Base-by-base conservation (phyloP, 2,329 filamentous ascomycete genomes). In the Rhytidhysteron rufulum region DNA sequence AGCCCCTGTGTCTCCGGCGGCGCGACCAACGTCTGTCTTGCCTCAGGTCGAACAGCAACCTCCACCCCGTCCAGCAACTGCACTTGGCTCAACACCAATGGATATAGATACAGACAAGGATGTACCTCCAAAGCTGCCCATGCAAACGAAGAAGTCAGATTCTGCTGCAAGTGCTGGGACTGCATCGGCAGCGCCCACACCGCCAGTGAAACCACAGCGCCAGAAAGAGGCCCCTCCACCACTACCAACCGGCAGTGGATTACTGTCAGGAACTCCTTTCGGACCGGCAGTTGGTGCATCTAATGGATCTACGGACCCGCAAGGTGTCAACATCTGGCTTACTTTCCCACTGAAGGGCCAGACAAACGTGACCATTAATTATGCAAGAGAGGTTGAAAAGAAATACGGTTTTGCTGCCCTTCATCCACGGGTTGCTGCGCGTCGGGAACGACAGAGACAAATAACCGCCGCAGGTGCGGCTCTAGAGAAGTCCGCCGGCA, bases 331-430 rank as follows among this genome's bases (percentile, higher is more conserved):
- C 82, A 95, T 98, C 47, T 79, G 94, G 39, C 77, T 98, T 15
- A 83, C 86, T 40, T 83, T 98, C 42, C 82, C 86, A 0, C 76
- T 98, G 29, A 79, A 84, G 42, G 87, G 88, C 30, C 82, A 87
- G 53, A 85, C 80, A 25, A 95, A 95, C 63, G 88, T 91, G 51
- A 91, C 94, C 45, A 82, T 98, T 68, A 97, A 97, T 64, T 96
- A 97, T 50, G 90, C 91, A 57, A 87, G 88, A 32, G 76, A 97
- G 66, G 93, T 94, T 9, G 88, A 95, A 66, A 89, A 94, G 48
- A 86, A 85, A 47, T 97, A 96, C 62, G 93, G 93, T 18, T 95
- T 91, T 75, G 89, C 94, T 46, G 93, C 91, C 0, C 75, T 97
- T 25, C 90, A 97, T 61, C 93, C 93, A 21, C 85, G 90, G 6